Conservation (phyloP, 495 filamentous ascomycete species). For the Penicillium riverlandense region DNA sequence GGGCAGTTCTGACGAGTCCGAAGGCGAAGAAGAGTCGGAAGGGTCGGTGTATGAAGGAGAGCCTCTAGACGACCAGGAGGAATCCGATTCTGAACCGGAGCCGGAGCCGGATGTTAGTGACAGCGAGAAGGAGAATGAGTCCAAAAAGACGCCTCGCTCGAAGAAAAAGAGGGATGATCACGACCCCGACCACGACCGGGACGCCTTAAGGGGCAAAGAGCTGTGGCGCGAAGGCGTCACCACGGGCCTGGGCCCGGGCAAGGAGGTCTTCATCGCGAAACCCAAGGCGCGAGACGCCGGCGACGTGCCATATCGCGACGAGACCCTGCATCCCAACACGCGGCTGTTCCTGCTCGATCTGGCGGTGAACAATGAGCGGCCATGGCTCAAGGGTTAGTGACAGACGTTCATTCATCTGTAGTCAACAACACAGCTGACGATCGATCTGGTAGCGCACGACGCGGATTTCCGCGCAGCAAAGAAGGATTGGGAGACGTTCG, state of each 20-base stretch:
- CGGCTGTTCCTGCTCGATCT: slow-evolving; percentile 70
- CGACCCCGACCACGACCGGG: background rate
- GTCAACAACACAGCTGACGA: no score
- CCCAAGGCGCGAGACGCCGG: slow-evolving; percentile 63
- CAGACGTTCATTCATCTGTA: background rate
- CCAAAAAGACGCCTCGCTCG: slow-evolving; percentile 10
- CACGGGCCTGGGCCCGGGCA: slow-evolving; percentile 50
- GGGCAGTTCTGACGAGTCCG: slow-evolving; percentile 23
- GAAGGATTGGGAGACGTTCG: slow-evolving; percentile 71
- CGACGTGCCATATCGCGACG: slow-evolving; percentile 58
- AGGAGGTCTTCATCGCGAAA: slow-evolving; percentile 60
- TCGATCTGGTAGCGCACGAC: slow-evolving; percentile 52
- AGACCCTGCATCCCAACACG: slow-evolving; percentile 74
- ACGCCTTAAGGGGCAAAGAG: slow-evolving; percentile 37
- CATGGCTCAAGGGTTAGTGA: slow-evolving; percentile 70
- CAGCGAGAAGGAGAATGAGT: slow-evolving; percentile 16
- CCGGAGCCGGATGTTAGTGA: slow-evolving; percentile 1
- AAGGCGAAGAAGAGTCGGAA: background rate
- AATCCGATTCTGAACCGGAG: slow-evolving; percentile 10
- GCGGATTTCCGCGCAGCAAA: slow-evolving; percentile 66
- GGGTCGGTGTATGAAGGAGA: slow-evolving; percentile 22
- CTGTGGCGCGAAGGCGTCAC: slow-evolving; percentile 53
- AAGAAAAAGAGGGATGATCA: slow-evolving; percentile 9
- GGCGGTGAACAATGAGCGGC: slow-evolving; percentile 67
- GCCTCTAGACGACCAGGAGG: background rate